These are phyloP conservation scores for Firmiana major DNA, from an alignment of 345 rosid species.

Conservation along the genomic window DNA sequence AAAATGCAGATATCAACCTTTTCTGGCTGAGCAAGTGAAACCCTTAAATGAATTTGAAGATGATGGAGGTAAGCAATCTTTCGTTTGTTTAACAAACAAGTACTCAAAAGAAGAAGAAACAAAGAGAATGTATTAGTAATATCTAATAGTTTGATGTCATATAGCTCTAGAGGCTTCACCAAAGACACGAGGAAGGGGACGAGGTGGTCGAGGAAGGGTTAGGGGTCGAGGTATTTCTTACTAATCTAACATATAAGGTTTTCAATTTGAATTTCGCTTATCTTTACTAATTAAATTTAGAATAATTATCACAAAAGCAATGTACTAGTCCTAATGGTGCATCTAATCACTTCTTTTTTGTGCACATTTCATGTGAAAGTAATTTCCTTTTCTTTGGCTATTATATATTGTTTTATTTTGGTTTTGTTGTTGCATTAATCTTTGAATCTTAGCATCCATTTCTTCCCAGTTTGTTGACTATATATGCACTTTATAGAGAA, in stretches of 20 bases:
- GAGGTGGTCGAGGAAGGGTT: slow-evolving; percentile 32
- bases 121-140: neutral
- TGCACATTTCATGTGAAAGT: neutral
- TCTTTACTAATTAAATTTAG: neutral
- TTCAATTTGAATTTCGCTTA: neutral
- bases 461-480: neutral
- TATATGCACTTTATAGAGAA: neutral
- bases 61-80: slow-evolving; percentile 25
- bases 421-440: neutral
- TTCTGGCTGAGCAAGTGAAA: slow-evolving; percentile 35
- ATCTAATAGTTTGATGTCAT: slow-evolving; percentile 8
- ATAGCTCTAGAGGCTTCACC: slow-evolving; percentile 21
- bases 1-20: slow-evolving; percentile 33
- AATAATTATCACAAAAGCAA: neutral
- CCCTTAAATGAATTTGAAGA: slow-evolving; percentile 33
- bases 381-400: neutral
- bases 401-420: neutral
- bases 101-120: neutral
- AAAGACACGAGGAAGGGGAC: slow-evolving; percentile 24
- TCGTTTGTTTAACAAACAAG: neutral
- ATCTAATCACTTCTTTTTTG: neutral
- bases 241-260: neutral
- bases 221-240: slow-evolving; percentile 30
- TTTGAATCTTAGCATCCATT: neutral
- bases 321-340: neutral